Evolutionary conservation across 2,329 filamentous ascomycete genomes (phyloP).

Genomic region (Aspergillus puulaauensis): DNA sequence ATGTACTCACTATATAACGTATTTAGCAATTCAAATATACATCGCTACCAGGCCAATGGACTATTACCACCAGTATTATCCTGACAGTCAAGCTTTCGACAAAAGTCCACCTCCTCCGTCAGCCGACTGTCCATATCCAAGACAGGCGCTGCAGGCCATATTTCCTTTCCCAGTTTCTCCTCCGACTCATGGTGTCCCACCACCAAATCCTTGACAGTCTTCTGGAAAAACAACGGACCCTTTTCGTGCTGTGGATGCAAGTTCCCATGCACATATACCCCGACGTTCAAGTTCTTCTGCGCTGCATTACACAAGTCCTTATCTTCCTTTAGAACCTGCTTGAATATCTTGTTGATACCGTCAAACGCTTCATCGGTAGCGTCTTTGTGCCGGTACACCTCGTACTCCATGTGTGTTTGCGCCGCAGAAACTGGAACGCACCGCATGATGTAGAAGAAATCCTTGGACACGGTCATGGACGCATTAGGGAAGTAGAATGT

Average conservation of each 20-base stretch:
- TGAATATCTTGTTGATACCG: slow-evolving; percentile 58
- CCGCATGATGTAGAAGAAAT: slow-evolving; percentile 63
- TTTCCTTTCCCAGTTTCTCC: slow-evolving; percentile 45
- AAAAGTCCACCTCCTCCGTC: neutral
- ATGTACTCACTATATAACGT: too few species aligned
- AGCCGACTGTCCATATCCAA: neutral
- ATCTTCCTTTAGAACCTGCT: slow-evolving; percentile 64
- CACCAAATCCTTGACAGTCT: slow-evolving; percentile 50
- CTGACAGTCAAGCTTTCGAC: neutral
- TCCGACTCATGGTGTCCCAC: slow-evolving; percentile 49
- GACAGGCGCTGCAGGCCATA: slow-evolving; percentile 49
- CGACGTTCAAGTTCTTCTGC: slow-evolving; percentile 60
- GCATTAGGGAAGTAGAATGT: slow-evolving; percentile 38
- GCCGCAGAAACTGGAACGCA: slow-evolving; percentile 57
- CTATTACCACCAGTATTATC: neutral
- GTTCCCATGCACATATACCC: slow-evolving; percentile 61
- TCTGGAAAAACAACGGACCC: slow-evolving; percentile 57
- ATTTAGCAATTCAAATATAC: neutral
- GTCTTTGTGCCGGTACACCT: slow-evolving; percentile 63
- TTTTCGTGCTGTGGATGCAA: slow-evolving; percentile 60
- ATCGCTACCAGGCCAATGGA: neutral
- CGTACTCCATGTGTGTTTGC: slow-evolving; percentile 59
- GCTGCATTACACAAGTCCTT: slow-evolving; percentile 59
- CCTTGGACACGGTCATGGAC: slow-evolving; percentile 40
- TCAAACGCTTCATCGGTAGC: slow-evolving; percentile 59